phyloP scores from a whole-genome alignment of 371 early-diverging fungal genomes.

The Mortierella sp. region DNA sequence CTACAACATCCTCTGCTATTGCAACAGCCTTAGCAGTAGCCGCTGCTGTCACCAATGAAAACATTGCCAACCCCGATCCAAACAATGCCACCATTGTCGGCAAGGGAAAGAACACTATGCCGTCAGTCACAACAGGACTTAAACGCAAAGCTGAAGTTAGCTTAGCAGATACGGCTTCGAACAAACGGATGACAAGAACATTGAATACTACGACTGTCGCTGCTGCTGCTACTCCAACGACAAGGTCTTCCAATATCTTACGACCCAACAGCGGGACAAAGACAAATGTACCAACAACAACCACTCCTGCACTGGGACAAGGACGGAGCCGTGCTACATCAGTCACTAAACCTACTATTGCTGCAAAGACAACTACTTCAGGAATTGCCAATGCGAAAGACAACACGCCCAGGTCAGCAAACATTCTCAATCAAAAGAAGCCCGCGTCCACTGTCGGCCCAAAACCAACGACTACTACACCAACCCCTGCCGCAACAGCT shows the following conservation, averaged over 20 bases:
- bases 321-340: background rate
- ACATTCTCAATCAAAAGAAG: too few relatives aligned
- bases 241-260: background rate
- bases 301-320: background rate
- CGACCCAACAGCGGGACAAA: background rate
- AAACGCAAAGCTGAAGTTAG: slow-evolving; percentile 41
- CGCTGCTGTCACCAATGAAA: slow-evolving; percentile 31
- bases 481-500: background rate
- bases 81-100: slow-evolving; percentile 4
- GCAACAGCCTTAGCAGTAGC: slow-evolving; percentile 47
- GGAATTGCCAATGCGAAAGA: too few relatives aligned
- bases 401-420: too few relatives aligned
- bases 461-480: background rate
- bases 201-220: background rate
- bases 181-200: slow-evolving; percentile 5
- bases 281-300: background rate
- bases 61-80: slow-evolving; percentile 1
- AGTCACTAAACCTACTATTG: background rate
- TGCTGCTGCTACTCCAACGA: background rate
- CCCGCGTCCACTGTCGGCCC: background rate
- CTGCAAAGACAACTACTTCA: too few relatives aligned
- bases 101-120: slow-evolving; percentile 2
- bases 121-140: background rate
- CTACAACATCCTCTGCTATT: slow-evolving; percentile 36
- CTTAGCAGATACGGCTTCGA: slow-evolving; percentile 2